Percentiles rank a stretch among this genome's conserved stretches.
Evolutionary conservation across 1,139 yeast species (phyloP).

Genomic region (Candida glucosophila): DNA sequence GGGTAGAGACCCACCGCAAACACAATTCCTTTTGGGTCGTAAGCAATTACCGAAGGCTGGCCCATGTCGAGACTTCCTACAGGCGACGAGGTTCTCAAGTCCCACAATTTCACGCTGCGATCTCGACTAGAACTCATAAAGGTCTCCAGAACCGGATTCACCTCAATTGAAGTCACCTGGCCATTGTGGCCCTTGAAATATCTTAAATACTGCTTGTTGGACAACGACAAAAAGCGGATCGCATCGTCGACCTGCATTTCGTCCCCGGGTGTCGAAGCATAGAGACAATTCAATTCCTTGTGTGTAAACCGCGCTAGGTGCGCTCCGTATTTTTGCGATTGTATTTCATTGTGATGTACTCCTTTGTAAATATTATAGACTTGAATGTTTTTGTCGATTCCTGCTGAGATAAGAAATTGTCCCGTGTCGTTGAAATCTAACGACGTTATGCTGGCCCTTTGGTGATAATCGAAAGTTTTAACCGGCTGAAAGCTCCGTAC

Average conservation of each 20-base stretch:
- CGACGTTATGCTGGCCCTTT: slow-evolving; percentile 60
- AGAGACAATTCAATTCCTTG: slow-evolving; percentile 61
- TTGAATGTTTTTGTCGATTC: slow-evolving; percentile 77
- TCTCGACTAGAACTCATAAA: slow-evolving; percentile 69
- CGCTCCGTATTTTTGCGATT: slow-evolving; percentile 88
- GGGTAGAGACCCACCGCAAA: slow-evolving; percentile 58
- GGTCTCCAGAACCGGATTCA: slow-evolving; percentile 63
- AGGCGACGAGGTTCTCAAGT: slow-evolving; percentile 52
- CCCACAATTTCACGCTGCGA: slow-evolving; percentile 83
- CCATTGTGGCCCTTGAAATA: slow-evolving; percentile 84
- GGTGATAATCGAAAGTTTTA: slow-evolving; percentile 52
- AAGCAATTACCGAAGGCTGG: slow-evolving; percentile 51
- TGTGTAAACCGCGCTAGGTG: slow-evolving; percentile 83
- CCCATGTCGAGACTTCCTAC: slow-evolving; percentile 57
- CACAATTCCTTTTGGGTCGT: slow-evolving; percentile 78
- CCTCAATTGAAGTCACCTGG: slow-evolving; percentile 62
- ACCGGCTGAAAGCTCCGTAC: slow-evolving; percentile 44
- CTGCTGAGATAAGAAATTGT: slow-evolving; percentile 65
- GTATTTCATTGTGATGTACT: slow-evolving; percentile 53
- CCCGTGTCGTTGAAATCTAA: slow-evolving; percentile 85
- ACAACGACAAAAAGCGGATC: slow-evolving; percentile 65
- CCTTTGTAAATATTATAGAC: slow-evolving; percentile 75
- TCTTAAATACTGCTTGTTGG: slow-evolving; percentile 71
- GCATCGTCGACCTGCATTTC: slow-evolving; percentile 47
- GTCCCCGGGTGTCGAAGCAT: slow-evolving; percentile 60